Conservation (phyloP, 306 rosid genomes). For the Canavalia ensiformis region DNA sequence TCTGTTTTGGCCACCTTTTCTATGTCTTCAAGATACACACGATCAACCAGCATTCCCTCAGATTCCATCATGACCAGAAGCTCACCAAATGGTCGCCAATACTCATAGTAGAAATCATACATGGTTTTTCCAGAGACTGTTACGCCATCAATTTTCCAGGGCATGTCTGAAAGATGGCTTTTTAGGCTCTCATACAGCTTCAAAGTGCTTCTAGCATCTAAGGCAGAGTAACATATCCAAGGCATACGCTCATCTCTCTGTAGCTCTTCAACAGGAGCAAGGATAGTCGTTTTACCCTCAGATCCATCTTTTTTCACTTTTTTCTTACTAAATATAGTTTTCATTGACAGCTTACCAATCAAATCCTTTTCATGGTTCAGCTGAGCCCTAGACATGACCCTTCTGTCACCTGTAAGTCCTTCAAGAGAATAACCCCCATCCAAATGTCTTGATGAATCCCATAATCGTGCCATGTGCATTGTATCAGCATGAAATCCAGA, state of each 20-base stretch:
- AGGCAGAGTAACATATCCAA: conserved; percentile 63
- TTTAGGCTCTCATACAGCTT: conserved; percentile 58
- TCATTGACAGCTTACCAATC: conserved; percentile 61
- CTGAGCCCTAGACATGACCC: conserved; percentile 75
- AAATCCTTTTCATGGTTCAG: conserved; percentile 49
- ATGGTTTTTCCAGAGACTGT: conserved; percentile 60
- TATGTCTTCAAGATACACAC: conserved; percentile 77
- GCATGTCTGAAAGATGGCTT: conserved; percentile 54
- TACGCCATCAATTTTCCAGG: conserved; percentile 62
- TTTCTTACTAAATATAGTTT: conserved; percentile 60
- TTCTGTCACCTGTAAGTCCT: conserved; percentile 77
- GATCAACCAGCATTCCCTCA: conserved; percentile 96
- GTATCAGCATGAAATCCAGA: conserved; percentile 98
- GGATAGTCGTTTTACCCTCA: conserved; percentile 50
- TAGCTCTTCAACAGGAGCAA: conserved; percentile 54
- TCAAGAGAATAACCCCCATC: conserved; percentile 96
- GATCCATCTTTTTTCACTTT: conserved; percentile 61
- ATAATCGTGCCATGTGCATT: conserved; percentile 97
- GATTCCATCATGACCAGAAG: conserved; percentile 89
- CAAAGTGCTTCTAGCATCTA: conserved; percentile 63
- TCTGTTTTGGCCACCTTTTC: conserved; percentile 90
- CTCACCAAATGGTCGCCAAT: conserved; percentile 95
- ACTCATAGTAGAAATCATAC: conserved; percentile 84
- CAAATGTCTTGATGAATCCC: conserved; percentile 92
- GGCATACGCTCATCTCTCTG: conserved; percentile 55